Conservation (phyloP, 257 asterid species). For the Ocimum tenuiflorum region DNA sequence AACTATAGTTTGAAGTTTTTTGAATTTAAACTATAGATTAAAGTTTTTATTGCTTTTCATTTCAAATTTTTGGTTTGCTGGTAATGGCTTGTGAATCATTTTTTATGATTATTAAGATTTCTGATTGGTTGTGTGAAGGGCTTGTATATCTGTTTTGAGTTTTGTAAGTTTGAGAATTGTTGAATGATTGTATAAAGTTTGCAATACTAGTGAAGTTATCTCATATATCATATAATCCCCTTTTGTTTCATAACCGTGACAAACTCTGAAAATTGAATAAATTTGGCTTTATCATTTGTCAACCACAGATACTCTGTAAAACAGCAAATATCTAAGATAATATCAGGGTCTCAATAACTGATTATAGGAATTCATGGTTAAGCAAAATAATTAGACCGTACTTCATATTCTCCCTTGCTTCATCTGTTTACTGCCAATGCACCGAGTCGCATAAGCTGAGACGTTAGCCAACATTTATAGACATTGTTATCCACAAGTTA, state of each 20-base stretch:
- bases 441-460: too few relatives aligned
- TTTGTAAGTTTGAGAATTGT: conserved; percentile 9
- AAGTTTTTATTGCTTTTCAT: not conserved
- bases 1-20: conserved; percentile 10
- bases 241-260: not conserved
- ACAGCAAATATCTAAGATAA: not conserved
- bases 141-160: conserved; percentile 14
- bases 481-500: too few relatives aligned
- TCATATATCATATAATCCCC: not conserved
- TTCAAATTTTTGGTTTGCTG: not conserved
- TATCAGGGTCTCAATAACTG: too few relatives aligned
- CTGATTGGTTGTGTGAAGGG: conserved; percentile 2
- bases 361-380: too few relatives aligned
- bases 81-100: not conserved
- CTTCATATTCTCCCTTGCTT: too few relatives aligned
- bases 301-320: not conserved
- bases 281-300: not conserved
- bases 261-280: not conserved
- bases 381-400: too few relatives aligned
- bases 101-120: not conserved
- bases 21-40: conserved; percentile 2
- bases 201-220: conserved; percentile 16
- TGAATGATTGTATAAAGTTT: conserved; percentile 2
- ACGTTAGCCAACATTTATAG: too few relatives aligned
- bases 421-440: too few relatives aligned